Base-by-base conservation (phyloP, 139 green algal species). In the Picochlorum sp. region DNA sequence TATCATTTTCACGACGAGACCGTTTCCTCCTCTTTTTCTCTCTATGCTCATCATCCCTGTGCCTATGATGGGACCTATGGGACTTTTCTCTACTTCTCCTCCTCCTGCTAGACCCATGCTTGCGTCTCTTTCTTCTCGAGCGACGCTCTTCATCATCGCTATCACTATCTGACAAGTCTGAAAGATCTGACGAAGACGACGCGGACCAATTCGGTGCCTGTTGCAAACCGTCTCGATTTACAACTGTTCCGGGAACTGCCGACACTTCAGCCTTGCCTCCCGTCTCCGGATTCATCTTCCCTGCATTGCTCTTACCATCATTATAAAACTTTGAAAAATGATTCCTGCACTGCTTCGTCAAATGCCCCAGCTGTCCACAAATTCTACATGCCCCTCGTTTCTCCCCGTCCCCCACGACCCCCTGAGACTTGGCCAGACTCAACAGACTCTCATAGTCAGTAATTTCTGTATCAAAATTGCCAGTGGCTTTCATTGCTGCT, bases 271-370 rank as follows among this genome's bases (percentile, higher is more conserved):
- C n/a, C n/a, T n/a, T n/a, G n/a, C n/a, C n/a, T n/a, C n/a, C n/a
- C n/a, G n/a, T n/a, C n/a, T n/a, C n/a, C n/a, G n/a, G n/a, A n/a
- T n/a, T n/a, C n/a, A n/a, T n/a, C n/a, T n/a, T 5, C 10, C 39
- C 39, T 47, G 20, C 22, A 12, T 41, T 41, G 35, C 12, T 41
- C 9, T 41, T 41, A 41, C 12, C 35, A 9, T 41, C 14, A 5
- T 64, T 13, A 51, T 53, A 72, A 33, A 56, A 63, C 9, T 29
- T 25, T 9, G 76, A 72, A 47, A 84, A 49, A 9, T 73, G 60
- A 63, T 92, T 92, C 36, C 76, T 75, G 75, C 86, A 94, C 79
- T 94, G 83, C 70, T 87, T 88, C 7, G 86, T 92, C 12, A 94
- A 75, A 72, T 94, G 86, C 5, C 86, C 86, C 12, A 92, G 64